Evolutionary conservation across 345 rosid genomes (phyloP).

Genomic region (Ceriops decandra): DNA sequence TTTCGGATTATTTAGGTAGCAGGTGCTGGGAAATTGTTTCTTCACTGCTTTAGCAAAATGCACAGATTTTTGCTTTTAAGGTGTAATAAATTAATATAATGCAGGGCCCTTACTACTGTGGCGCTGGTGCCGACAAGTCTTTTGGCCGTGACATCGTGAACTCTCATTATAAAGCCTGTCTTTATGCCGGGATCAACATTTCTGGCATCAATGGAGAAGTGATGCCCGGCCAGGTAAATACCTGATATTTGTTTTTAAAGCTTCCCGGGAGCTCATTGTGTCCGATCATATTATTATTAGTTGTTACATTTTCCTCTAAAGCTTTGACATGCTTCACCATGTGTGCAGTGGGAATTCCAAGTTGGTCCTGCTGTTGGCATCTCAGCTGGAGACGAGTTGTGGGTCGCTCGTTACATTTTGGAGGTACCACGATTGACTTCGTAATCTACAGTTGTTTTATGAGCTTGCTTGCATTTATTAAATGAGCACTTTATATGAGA

Average conservation of each 20-base stretch:
- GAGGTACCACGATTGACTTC: neutral
- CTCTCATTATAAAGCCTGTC: conserved; percentile 1
- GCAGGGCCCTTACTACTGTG: conserved; percentile 2
- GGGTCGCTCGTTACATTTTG: neutral
- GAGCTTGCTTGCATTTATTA: neutral
- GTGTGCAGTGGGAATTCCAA: conserved; percentile 2
- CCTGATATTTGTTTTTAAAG: too few relatives aligned
- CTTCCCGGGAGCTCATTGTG: too few relatives aligned
- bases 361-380: conserved; percentile 1
- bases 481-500: neutral
- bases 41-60: too few relatives aligned
- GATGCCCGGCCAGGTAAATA: neutral
- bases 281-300: neutral
- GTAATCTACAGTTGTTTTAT: neutral
- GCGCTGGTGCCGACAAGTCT: neutral
- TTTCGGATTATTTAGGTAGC: too few relatives aligned
- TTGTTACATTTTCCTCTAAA: neutral
- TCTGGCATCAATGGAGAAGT: conserved; percentile 6
- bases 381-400: conserved; percentile 2
- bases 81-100: neutral
- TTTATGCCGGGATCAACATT: conserved; percentile 1
- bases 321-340: neutral
- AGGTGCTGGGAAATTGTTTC: too few relatives aligned
- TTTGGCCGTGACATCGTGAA: conserved; percentile 1
- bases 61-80: neutral